Evolutionary conservation across 2,329 filamentous ascomycete genomes (phyloP), one percentile per base, ranked within the genome.

Genomic region (Hirsutella rhossiliensis): DNA sequence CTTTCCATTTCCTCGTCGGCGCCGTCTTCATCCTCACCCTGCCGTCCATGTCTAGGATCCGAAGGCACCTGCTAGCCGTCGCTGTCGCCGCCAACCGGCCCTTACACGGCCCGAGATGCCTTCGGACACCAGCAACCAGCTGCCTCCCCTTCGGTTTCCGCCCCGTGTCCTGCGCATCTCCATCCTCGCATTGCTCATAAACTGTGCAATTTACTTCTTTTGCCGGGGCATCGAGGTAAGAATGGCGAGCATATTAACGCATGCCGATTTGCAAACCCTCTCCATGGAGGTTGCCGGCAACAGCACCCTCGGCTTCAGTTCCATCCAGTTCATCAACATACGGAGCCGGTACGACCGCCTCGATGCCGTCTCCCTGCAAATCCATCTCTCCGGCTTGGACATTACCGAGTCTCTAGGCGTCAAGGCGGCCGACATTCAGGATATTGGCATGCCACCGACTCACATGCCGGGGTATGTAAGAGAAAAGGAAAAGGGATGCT

Each of bases 311-410:
- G 29, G 40, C 17, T 40, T 40, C 20, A 12, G 15, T 17, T 40
- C 38, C 8, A 40, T 40, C 17, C 13, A 40, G 5, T 28, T 28
- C 17, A 36, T 59, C 43, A 58, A 56, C 46, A 42, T 56, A 29
- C 42, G 50, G 30, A 42, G 45, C 19, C 52, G 57, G 4, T 52
- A 48, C 43, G 56, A 59, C 43, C 54, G 54, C 38, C 44, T 48
- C 29, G 57, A 60, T 39, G 52, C 56, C 27, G 51, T 51, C 9
- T 45, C 50, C 8, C 42, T 60, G n/a, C 57, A 60, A 43, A 50
- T 49, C 2, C 55, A 55, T 43, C 43, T 60, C 6, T 51, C 54
- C 3, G 56, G 56, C 4, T 20, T 60, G 3, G 45, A 57, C 5
- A 38, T 57, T 8, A 45, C 45, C 13, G 50, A 53, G 34, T 47